These are phyloP conservation scores for Bolboschoenus planiculmis DNA, from an alignment of 176 grass and related monocot genomes.

Conservation along the genomic window DNA sequence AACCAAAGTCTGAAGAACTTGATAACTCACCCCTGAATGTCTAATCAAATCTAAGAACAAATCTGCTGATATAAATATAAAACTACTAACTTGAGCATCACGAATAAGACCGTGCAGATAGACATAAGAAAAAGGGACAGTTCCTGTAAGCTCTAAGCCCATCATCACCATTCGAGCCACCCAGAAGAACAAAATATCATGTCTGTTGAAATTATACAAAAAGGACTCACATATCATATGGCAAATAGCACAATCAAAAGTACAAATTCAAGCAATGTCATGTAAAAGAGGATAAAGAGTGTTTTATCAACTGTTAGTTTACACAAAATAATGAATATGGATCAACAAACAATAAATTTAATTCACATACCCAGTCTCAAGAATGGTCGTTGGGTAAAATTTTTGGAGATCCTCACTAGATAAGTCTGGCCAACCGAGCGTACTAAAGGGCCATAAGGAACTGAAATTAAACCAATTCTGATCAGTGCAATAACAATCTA, in stretches of 20 bases:
- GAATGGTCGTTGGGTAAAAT: constrained; percentile 87
- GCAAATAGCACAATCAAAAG: not conserved
- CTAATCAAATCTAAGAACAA: not conserved
- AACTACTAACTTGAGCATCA: constrained; percentile 71
- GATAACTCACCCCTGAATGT: not conserved
- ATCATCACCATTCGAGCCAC: constrained; percentile 99
- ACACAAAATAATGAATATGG: not conserved
- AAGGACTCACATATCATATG: constrained; percentile 8
- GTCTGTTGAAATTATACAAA: constrained; percentile 48
- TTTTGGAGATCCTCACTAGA: constrained; percentile 75
- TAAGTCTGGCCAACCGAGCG: constrained; percentile 91
- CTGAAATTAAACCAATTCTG: constrained; percentile 39
- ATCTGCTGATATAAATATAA: constrained; percentile 25
- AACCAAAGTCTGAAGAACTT: not conserved
- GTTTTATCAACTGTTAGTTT: not conserved
- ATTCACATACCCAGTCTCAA: constrained; percentile 81
- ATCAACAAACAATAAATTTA: not conserved
- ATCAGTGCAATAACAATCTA: not conserved
- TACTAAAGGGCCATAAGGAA: constrained; percentile 97
- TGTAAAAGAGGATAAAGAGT: not conserved
- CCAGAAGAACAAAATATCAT: constrained; percentile 99
- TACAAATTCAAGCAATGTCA: not conserved
- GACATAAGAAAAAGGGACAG: constrained; percentile 83
- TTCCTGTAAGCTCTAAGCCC: constrained; percentile 91
- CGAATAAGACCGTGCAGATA: constrained; percentile 98